Percentiles rank a stretch among this genome's conserved stretches.
phyloP scores from a whole-genome alignment of 192 early-diverging fungal species.

The Pecoramyces ruminantium region DNA sequence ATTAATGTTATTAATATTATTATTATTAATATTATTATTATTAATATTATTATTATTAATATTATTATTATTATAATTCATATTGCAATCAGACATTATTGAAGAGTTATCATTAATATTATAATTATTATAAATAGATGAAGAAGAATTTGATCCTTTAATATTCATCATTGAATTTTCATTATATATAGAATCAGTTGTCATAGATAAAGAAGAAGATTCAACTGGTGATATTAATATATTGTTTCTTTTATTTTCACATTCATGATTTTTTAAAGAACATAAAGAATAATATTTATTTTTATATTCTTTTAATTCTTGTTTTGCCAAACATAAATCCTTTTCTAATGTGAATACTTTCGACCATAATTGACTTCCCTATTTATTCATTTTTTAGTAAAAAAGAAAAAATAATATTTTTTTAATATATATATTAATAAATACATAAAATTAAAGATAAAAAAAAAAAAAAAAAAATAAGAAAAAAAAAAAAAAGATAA shows the following conservation, averaged over 20 bases:
- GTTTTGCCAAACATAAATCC: not conserved
- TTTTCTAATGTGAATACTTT: not conserved
- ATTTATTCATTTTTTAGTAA: not conserved
- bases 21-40: not conserved
- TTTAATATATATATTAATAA: too few species aligned
- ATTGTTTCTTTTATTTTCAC: not conserved
- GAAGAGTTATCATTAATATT: not conserved
- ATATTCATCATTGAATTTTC: not conserved
- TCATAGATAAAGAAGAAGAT: not conserved
- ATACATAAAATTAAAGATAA: too few species aligned
- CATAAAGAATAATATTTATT: not conserved
- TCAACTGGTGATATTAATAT: not conserved
- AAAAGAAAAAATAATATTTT: too few species aligned
- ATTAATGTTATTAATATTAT: not conserved
- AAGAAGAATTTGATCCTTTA: not conserved
- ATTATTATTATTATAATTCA: not conserved
- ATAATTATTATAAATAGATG: not conserved
- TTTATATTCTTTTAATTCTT: not conserved
- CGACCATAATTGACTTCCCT: not conserved
- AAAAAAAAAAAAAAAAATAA: too few species aligned
- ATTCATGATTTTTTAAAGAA: not conserved
- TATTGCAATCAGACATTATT: not conserved
- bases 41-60: not conserved
- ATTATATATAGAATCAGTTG: not conserved
- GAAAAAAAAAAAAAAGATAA: too few species aligned